Evolutionary conservation across 108 stramenopile species (phyloP), one percentile per base, ranked within the genome.

Genomic region (Nitzschia sp.): DNA sequence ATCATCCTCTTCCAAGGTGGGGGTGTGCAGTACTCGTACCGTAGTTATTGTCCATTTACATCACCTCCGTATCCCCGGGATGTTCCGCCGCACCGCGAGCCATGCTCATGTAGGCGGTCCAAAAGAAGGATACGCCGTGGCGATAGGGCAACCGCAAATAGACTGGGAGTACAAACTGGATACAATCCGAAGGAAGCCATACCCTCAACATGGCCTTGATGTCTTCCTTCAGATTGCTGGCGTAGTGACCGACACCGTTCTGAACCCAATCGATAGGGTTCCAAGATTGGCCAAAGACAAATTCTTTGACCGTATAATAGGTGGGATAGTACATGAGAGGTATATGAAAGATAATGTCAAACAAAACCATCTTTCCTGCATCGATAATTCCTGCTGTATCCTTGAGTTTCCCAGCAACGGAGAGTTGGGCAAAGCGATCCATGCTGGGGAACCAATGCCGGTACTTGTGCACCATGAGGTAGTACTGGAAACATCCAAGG

Each of bases 281-380:
- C 88, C 89, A 93, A 15, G 80, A 79, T 21, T 73, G 51, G 9
- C 87, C 81, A 39, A 73, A 80, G 8, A 96, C 90, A 77, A 91
- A 83, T 80, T 96, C 92, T 79, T 93, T 96, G 38, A 88, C 83
- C 8, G 86, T 73, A 58, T 96, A 96, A 71, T 93, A 96, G 17
- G 90, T 78, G n/a, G 95, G 95, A 61, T 93, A 96, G 80, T 96
- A 96, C 39, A 96, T 78, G 37, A 93, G 60, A 29, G 95, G 95
- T 43, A 96, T 61, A 72, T 96, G 95, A 15, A 96, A 80, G 52
- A 78, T 73, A 6, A 96, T 57, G 61, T 96, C 95, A 82, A 96
- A 96, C 44, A 86, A 72, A 29, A 96, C 92, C 95, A 93, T 93
- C 72, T 92, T 93, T 53, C 69, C 67, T 2, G 92, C 92, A 81